Conservation (phyloP, 352 stramenopile genomes). For the Pythium pectinolyticum region DNA sequence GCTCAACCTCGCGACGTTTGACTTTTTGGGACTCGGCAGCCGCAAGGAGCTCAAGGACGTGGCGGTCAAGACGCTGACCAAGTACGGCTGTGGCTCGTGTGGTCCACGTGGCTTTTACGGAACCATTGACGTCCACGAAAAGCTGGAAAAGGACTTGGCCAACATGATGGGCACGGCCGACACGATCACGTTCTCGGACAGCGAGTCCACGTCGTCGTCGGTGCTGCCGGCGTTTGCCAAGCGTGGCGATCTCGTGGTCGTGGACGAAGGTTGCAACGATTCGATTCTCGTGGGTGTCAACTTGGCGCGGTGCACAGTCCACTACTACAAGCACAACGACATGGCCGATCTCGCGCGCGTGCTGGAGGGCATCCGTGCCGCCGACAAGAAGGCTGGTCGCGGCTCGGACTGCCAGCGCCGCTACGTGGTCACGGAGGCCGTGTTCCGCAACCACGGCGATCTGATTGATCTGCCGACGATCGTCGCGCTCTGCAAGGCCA, state of each 20-base stretch:
- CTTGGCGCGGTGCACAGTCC: conserved; percentile 91
- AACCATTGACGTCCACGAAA: conserved; percentile 92
- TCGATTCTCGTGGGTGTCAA: conserved; percentile 92
- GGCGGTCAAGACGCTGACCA: conserved; percentile 87
- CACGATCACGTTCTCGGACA: conserved; percentile 97
- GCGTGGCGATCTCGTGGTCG: conserved; percentile 95
- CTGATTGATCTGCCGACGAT: conserved; percentile 94
- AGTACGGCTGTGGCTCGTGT: conserved; percentile 97
- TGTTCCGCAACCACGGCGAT: conserved; percentile 97
- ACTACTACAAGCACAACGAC: conserved; percentile 99
- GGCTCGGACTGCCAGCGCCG: conserved; percentile 88
- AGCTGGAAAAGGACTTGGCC: conserved; percentile 91
- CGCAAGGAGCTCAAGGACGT: conserved; percentile 87
- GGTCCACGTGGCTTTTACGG: conserved; percentile 98
- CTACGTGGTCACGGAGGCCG: conserved; percentile 97
- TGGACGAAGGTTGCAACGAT: conserved; percentile 96
- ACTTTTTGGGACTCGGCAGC: conserved; percentile 94
- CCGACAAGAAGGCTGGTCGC: conserved; percentile 87
- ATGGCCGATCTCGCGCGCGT: conserved; percentile 94
- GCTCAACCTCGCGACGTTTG: conserved; percentile 96
- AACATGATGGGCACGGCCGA: conserved; percentile 92
- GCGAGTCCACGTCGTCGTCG: conserved; percentile 91
- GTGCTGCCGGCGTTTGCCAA: conserved; percentile 97
- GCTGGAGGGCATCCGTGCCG: conserved; percentile 81
- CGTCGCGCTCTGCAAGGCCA: conserved; percentile 90